Evolutionary conservation across 495 filamentous ascomycete species (phyloP).

Genomic region (Xylaria nigripes): DNA sequence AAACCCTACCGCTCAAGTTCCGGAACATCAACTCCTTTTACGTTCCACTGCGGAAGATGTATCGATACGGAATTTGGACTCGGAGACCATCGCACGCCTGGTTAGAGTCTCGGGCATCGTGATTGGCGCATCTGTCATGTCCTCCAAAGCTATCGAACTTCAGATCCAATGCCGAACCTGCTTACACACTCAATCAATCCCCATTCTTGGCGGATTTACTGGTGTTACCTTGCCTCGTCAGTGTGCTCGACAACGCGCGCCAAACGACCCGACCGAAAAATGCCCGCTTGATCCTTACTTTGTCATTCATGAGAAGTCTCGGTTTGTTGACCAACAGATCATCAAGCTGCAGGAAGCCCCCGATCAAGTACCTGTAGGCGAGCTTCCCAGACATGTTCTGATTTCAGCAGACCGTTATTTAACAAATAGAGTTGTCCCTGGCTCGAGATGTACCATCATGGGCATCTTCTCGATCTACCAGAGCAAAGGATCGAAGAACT

Average conservation of each 20-base stretch:
- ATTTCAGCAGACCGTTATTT: constrained; percentile 94
- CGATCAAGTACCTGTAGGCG: constrained; percentile 95
- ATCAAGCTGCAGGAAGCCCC: constrained; percentile 98
- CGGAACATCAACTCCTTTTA: constrained; percentile 90
- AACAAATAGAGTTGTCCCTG: constrained; percentile 91
- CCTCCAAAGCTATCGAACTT: constrained; percentile 84
- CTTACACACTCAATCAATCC: constrained; percentile 59
- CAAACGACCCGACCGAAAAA: constrained; percentile 51
- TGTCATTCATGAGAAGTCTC: constrained; percentile 85
- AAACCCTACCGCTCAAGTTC: constrained; percentile 59
- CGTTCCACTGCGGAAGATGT: constrained; percentile 85
- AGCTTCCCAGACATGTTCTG: constrained; percentile 88
- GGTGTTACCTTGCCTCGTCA: constrained; percentile 73
- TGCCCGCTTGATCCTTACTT: constrained; percentile 96
- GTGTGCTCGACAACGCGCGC: constrained; percentile 55
- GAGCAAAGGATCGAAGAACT: constrained; percentile 75
- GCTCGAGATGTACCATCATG: constrained; percentile 89
- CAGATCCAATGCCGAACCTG: constrained; percentile 87
- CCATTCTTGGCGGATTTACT: constrained; percentile 74
- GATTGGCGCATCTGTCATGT: constrained; percentile 93
- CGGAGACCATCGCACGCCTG: constrained; percentile 86
- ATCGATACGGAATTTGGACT: constrained; percentile 89
- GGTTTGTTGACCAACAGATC: constrained; percentile 96
- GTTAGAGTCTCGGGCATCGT: constrained; percentile 96
- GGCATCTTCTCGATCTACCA: constrained; percentile 98